These are phyloP conservation scores for Aspergillus quadrilineatus DNA, from an alignment of 2,329 filamentous ascomycete genomes.

Conservation along the genomic window DNA sequence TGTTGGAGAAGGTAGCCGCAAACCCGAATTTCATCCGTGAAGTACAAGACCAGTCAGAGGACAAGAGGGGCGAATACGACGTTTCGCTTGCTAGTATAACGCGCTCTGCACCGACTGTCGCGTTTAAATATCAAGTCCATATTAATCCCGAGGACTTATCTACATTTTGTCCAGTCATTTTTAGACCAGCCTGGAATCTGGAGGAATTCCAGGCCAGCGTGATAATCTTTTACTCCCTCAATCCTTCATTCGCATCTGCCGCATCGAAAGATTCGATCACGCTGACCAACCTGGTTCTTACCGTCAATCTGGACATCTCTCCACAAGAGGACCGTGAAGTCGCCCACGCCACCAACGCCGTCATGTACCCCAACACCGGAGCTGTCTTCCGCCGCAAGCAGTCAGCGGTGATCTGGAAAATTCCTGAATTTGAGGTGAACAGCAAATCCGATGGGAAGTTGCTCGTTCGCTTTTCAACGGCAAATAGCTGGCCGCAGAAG, in stretches of 20 bases:
- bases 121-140: constrained; percentile 90
- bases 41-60: constrained; percentile 46
- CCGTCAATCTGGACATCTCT: constrained; percentile 46
- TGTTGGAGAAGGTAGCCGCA: constrained; percentile 87
- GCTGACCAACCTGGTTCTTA: constrained; percentile 76
- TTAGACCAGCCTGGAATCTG: constrained; percentile 78
- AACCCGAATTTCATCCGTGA: constrained; percentile 89
- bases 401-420: constrained; percentile 47
- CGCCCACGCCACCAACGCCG: constrained; percentile 42
- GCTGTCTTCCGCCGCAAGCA: constrained; percentile 48
- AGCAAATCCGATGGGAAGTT: constrained; percentile 64
- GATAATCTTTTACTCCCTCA: constrained; percentile 79
- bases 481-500: constrained; percentile 67
- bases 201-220: constrained; percentile 83
- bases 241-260: constrained; percentile 63
- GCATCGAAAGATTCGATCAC: constrained; percentile 49
- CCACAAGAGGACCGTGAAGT: constrained; percentile 42
- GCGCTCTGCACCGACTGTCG: constrained; percentile 65
- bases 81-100: constrained; percentile 70
- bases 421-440: constrained; percentile 55
- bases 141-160: constrained; percentile 59
- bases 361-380: constrained; percentile 48
- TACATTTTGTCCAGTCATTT: constrained; percentile 67
- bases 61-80: constrained; percentile 73
- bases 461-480: constrained; percentile 76